Evolutionary conservation across 2,329 filamentous ascomycete species (phyloP), one percentile per base, ranked within the genome.

Genomic region (Pseudodiploospora longispora): DNA sequence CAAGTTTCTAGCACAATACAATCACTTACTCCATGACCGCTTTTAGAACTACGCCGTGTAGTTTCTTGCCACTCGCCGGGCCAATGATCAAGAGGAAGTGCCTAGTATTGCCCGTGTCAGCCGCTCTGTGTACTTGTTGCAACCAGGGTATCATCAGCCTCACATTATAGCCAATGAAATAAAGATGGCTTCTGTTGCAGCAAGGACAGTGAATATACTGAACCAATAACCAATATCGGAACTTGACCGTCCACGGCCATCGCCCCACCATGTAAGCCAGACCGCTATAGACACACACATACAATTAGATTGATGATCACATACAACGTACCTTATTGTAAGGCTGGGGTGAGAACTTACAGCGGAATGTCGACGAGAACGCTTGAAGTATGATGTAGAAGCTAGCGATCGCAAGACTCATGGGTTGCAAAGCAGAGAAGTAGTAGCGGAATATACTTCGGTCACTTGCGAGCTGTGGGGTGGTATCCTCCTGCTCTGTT

Each of bases 201-300:
- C 52, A 19, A 60, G 31, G 2, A 53, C 42, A 5, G 50, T 44
- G 27, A 59, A 59, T n/a, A 57, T 52, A 7, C 57, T 58, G 5
- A 61, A 43, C 58, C 59, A 61, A 29, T 59, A 59, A 6, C 50
- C 57, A 12, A 61, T 29, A 41, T 60, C 57, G 8, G 33, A 41
- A 27, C 50, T 56, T 6, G 50, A 40, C 5, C 51, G 55, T 4
- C 55, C 54, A 36, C 50, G 56, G 1, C 56, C 56, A 9, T 60
- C 55, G 41, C 58, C 58, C 58, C 58, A 60, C 58, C 58, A 60
- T 19, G 56, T 58, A 31, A 60, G 48, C 58, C 58, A 60, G 19
- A 60, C 55, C 35, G 55, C 57, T 59, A 6, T 1, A 3, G 9
- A 5, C 8, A 9, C 40, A 8, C 40, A 45, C 12, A 9, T 33